These are phyloP conservation scores for Asterophora parasitica DNA, from an alignment of 768 basidiomycete genomes.

Conservation along the genomic window DNA sequence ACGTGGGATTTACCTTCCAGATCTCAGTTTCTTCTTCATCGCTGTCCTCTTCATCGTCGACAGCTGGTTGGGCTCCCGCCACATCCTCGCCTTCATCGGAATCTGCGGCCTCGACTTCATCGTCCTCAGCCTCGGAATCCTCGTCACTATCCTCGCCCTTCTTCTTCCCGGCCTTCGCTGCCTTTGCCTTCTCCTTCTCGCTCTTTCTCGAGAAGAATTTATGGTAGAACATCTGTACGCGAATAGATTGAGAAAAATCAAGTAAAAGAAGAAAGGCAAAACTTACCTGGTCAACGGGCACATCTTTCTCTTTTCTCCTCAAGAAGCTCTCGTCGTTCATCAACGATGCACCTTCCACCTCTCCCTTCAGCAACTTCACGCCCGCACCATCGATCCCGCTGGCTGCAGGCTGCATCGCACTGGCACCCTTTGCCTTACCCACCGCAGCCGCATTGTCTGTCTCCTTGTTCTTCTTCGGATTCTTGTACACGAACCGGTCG, in stretches of 20 bases:
- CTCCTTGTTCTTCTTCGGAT: conserved; percentile 67
- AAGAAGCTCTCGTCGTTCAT: conserved; percentile 79
- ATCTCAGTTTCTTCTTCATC: conserved; percentile 61
- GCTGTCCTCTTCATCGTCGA: conserved; percentile 32
- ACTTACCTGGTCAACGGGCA: conserved; percentile 83
- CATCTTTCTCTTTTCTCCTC: conserved; percentile 59
- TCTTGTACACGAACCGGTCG: conserved; percentile 96
- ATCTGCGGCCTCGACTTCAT: conserved; percentile 33
- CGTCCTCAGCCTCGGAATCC: conserved; percentile 32
- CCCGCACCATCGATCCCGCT: conserved; percentile 55
- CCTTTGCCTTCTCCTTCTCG: conserved; percentile 45
- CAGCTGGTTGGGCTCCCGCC: conserved; percentile 7
- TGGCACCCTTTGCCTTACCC: conserved; percentile 62
- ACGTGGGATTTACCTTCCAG: conserved; percentile 67
- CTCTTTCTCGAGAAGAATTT: conserved; percentile 78
- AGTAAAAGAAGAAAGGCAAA: background rate
- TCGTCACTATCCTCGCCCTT: conserved; percentile 34
- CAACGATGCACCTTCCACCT: conserved; percentile 36
- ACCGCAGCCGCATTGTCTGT: conserved; percentile 23
- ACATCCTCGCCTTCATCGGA: conserved; percentile 42
- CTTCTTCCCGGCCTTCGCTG: conserved; percentile 31
- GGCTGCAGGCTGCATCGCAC: conserved; percentile 94
- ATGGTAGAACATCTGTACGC: conserved; percentile 78
- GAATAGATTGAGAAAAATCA: background rate
- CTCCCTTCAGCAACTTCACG: conserved; percentile 67